Evolutionary conservation across 257 asterid species (phyloP).

Genomic region (Ilex asprella): DNA sequence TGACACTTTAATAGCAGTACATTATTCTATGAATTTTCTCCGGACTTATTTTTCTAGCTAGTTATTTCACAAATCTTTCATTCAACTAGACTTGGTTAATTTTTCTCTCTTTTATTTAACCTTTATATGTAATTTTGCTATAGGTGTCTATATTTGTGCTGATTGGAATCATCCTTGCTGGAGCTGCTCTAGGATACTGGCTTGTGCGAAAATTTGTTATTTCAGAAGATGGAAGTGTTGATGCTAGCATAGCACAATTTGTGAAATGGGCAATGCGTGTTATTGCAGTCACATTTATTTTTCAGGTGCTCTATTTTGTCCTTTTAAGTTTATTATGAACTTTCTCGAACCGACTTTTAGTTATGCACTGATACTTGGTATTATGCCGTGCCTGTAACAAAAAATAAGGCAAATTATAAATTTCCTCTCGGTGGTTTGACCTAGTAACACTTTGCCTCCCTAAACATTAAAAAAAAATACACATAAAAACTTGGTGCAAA

Average conservation of each 20-base stretch:
- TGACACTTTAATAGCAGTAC: too few relatives aligned
- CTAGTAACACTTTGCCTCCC: too few relatives aligned
- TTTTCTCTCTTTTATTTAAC: too few relatives aligned
- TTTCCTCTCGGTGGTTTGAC: too few relatives aligned
- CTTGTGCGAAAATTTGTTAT: constrained; percentile 83
- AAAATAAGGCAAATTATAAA: too few relatives aligned
- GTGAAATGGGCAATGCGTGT: constrained; percentile 88
- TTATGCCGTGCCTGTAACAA: too few relatives aligned
- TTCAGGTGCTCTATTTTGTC: constrained; percentile 46
- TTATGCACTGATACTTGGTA: neutral
- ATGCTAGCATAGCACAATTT: constrained; percentile 72
- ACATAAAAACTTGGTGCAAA: too few relatives aligned
- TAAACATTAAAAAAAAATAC: too few relatives aligned
- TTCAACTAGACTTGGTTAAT: too few relatives aligned
- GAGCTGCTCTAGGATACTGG: constrained; percentile 92
- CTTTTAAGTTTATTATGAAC: neutral
- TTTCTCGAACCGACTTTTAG: neutral
- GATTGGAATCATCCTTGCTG: constrained; percentile 71
- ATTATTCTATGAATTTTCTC: too few relatives aligned
- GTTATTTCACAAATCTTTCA: too few relatives aligned
- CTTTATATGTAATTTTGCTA: neutral
- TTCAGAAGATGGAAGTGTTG: constrained; percentile 78
- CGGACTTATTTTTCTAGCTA: too few relatives aligned
- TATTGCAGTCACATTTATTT: constrained; percentile 59
- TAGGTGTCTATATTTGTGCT: constrained; percentile 71